phyloP scores from a whole-genome alignment of 495 filamentous ascomycete genomes.

The Xylaria cubensis region DNA sequence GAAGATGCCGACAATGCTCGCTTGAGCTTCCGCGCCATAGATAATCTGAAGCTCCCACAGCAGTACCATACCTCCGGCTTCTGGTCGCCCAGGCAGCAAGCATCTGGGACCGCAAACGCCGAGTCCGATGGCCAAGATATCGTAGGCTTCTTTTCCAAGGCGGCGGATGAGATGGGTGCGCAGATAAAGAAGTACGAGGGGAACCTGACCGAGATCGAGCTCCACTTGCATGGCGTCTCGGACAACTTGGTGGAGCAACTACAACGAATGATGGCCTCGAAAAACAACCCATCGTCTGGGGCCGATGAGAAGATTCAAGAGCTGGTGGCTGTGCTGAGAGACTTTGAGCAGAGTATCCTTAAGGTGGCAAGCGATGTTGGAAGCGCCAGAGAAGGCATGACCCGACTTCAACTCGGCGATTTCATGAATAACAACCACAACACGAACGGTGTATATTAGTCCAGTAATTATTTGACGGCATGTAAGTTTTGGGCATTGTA shows the following conservation, averaged over 20 bases:
- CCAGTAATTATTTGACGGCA: slow-evolving; percentile 12
- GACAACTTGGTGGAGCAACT: slow-evolving; percentile 71
- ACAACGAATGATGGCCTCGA: slow-evolving; percentile 66
- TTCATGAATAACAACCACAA: slow-evolving; percentile 45
- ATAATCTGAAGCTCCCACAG: slow-evolving; percentile 75
- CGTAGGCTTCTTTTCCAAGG: slow-evolving; percentile 76
- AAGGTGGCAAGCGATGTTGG: slow-evolving; percentile 77
- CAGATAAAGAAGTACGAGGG: slow-evolving; percentile 70
- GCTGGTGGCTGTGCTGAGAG: slow-evolving; percentile 71
- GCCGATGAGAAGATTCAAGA: slow-evolving; percentile 52
- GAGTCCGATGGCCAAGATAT: slow-evolving; percentile 71
- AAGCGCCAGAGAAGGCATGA: slow-evolving; percentile 70
- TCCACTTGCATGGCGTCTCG: slow-evolving; percentile 79
- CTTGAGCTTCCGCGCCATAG: slow-evolving; percentile 75
- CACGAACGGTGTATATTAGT: slow-evolving; percentile 39
- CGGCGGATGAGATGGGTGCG: slow-evolving; percentile 72
- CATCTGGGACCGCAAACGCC: slow-evolving; percentile 40
- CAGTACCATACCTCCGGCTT: slow-evolving; percentile 71
- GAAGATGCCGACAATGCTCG: slow-evolving; percentile 74
- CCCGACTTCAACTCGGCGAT: slow-evolving; percentile 67
- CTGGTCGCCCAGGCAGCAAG: slow-evolving; percentile 55
- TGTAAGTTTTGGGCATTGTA: slow-evolving; percentile 4
- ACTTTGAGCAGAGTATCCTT: slow-evolving; percentile 80
- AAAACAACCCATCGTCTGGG: slow-evolving; percentile 51
- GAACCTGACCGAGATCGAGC: slow-evolving; percentile 81